A percentile compares a stretch with the other conserved stretches of the same genome.
Conservation (phyloP, 306 rosid species). For the Vigna hirtella region DNA sequence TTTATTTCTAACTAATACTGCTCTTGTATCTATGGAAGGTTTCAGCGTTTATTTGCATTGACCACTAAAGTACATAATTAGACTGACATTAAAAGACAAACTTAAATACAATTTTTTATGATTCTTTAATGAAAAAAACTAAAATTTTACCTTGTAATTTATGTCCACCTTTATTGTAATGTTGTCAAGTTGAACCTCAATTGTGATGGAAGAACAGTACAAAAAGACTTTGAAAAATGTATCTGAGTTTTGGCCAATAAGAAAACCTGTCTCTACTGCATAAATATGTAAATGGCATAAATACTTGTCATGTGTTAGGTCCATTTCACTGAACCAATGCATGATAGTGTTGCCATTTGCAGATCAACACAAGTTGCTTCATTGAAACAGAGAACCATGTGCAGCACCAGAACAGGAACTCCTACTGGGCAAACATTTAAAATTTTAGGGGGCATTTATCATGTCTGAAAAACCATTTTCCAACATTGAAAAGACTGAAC, state of each 20-base stretch:
- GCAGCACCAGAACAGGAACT: background rate
- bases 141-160: background rate
- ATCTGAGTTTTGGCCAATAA: background rate
- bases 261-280: background rate
- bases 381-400: constrained; percentile 17
- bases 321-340: constrained; percentile 19
- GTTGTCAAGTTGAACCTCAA: background rate
- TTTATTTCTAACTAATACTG: no score
- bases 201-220: background rate
- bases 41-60: no score
- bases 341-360: constrained; percentile 6
- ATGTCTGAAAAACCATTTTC: background rate
- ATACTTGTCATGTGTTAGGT: constrained; percentile 12
- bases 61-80: background rate
- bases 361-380: background rate
- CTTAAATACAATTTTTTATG: no score
- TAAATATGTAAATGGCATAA: background rate
- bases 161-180: background rate
- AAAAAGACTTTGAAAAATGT: background rate
- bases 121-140: background rate
- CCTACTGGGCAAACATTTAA: background rate
- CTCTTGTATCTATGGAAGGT: background rate
- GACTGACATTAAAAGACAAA: background rate
- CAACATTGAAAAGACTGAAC: background rate
- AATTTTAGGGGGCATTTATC: background rate